Conservation (phyloP, 306 rosid genomes). For the Leucaena leucocephala region DNA sequence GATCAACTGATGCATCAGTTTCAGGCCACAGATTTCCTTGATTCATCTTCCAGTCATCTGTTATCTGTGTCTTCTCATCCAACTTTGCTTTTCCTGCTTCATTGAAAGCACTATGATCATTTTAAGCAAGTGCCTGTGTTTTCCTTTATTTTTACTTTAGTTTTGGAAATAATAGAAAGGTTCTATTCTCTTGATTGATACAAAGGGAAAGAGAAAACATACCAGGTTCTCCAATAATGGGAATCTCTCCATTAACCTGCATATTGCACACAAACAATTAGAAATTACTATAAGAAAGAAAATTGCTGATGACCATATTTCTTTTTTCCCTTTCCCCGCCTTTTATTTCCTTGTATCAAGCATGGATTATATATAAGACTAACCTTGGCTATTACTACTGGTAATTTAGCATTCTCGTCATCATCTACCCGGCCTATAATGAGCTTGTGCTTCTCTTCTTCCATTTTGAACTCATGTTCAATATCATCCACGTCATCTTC, state of each 20-base stretch:
- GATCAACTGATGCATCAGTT: constrained; percentile 65
- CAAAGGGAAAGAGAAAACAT: constrained; percentile 33
- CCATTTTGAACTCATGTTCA: constrained; percentile 84
- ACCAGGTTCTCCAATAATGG: constrained; percentile 55
- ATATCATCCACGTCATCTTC: constrained; percentile 95
- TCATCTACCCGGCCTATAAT: constrained; percentile 69
- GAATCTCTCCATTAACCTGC: constrained; percentile 77
- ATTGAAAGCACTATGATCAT: constrained; percentile 20
- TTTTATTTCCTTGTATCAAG: constrained; percentile 1
- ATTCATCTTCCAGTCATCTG: constrained; percentile 80
- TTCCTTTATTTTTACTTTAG: background rate
- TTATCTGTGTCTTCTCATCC: constrained; percentile 67
- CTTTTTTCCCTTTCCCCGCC: background rate
- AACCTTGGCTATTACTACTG: constrained; percentile 35
- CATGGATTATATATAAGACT: background rate
- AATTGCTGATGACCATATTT: background rate
- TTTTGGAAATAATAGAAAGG: constrained; percentile 10
- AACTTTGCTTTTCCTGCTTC: constrained; percentile 68
- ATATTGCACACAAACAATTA: constrained; percentile 30
- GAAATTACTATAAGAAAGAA: constrained; percentile 17
- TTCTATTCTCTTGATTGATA: background rate
- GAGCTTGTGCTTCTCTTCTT: constrained; percentile 55
- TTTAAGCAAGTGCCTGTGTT: constrained; percentile 6
- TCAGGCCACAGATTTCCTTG: constrained; percentile 86
- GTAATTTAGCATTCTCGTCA: constrained; percentile 49